Percentiles rank a stretch among this genome's conserved stretches.
phyloP scores from a whole-genome alignment of 805 yeast species.

The Zygotorulaspora florentina region DNA sequence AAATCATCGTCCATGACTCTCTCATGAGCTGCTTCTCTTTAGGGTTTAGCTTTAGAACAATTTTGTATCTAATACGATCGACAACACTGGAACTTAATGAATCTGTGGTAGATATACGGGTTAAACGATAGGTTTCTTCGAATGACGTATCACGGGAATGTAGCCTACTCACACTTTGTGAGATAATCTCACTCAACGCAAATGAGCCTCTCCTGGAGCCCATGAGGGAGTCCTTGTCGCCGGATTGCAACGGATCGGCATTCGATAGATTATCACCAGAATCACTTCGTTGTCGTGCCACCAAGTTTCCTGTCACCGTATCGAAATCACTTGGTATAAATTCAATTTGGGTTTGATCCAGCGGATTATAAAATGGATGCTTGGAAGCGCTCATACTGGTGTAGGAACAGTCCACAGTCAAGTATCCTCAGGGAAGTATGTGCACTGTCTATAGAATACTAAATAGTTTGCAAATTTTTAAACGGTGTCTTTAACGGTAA shows the following conservation, averaged over 20 bases:
- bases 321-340: constrained; percentile 19
- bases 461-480: background rate
- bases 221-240: background rate
- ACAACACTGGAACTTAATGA: constrained; percentile 18
- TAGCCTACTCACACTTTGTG: constrained; percentile 7
- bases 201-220: constrained; percentile 9
- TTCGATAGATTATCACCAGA: background rate
- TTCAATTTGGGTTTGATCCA: constrained; percentile 23
- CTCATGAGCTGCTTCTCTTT: constrained; percentile 37
- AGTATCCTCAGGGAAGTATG: background rate
- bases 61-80: constrained; percentile 25
- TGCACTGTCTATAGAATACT: background rate
- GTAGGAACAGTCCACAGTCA: background rate
- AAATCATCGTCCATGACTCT: constrained; percentile 38
- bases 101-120: constrained; percentile 17
- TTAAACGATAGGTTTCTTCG: constrained; percentile 15
- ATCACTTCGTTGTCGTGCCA: background rate
- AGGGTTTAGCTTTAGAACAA: constrained; percentile 29
- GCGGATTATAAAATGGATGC: constrained; percentile 14
- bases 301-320: constrained; percentile 8
- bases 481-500: no score
- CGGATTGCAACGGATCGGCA: background rate
- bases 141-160: constrained; percentile 5
- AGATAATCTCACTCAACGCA: constrained; percentile 10
- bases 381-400: background rate